A percentile compares a stretch with the other conserved stretches of the same genome.
Evolutionary conservation across 495 filamentous ascomycete genomes (phyloP).

Genomic region (Pyrenula aspistea): DNA sequence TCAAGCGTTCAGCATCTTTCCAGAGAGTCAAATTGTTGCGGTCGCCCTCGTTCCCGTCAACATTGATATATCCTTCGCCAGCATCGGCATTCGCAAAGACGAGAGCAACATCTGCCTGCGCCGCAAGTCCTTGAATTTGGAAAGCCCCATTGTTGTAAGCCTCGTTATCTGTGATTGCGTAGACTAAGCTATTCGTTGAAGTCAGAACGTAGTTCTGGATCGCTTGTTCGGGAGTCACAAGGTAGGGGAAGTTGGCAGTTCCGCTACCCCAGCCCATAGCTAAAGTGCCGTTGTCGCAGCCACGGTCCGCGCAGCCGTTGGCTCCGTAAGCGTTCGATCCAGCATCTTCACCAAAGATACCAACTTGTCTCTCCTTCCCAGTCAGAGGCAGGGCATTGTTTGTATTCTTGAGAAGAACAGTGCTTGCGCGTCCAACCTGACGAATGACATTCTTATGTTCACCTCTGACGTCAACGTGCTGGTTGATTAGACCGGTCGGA

Average conservation of each 20-base stretch:
- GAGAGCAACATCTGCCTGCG: conserved; percentile 58
- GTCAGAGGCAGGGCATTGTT: conserved; percentile 62
- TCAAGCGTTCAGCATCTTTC: conserved; percentile 65
- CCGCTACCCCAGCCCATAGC: conserved; percentile 95
- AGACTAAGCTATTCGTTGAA: conserved; percentile 41
- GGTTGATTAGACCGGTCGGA: conserved; percentile 45
- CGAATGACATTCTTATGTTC: conserved; percentile 64
- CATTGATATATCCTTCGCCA: conserved; percentile 75
- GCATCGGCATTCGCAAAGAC: conserved; percentile 84
- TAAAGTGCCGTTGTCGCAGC: conserved; percentile 78
- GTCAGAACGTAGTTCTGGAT: conserved; percentile 58
- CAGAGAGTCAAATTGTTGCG: conserved; percentile 89
- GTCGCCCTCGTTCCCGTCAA: conserved; percentile 82
- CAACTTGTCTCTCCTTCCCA: conserved; percentile 59
- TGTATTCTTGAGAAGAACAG: conserved; percentile 80
- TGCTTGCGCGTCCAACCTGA: conserved; percentile 61
- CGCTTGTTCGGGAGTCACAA: conserved; percentile 76
- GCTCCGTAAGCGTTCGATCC: conserved; percentile 67
- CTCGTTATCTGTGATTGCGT: conserved; percentile 70
- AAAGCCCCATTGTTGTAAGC: conserved; percentile 25
- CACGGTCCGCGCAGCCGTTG: conserved; percentile 72
- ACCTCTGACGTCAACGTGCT: conserved; percentile 70
- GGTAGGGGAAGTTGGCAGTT: conserved; percentile 80
- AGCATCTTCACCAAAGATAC: conserved; percentile 80
- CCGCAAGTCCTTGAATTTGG: conserved; percentile 47